Base-by-base conservation (phyloP, 306 rosid species). In the Sophora flavescens region DNA sequence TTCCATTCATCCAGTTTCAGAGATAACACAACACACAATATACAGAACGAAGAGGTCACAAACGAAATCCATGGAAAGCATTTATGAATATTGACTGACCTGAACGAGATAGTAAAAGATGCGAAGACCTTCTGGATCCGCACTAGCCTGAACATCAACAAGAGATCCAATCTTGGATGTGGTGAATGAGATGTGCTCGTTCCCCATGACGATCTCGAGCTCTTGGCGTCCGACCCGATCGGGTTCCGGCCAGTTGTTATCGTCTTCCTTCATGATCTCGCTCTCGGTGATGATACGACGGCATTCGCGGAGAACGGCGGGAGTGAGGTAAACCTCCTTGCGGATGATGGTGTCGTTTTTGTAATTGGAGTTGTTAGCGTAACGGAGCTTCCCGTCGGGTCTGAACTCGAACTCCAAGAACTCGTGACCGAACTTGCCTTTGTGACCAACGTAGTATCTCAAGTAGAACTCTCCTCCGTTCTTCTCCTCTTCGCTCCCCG, bases 241-340 rank as follows among this genome's bases (percentile, higher is more conserved):
- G 0, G 99, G 99, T 70, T 92, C 99, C 0, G 99, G 97, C 99
- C 99, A 95, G 84, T 91, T 93, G 89, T 87, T 88, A 72, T 95
- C 99, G 59, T 95, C 99, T 83, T 95, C 99, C 84, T 91, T 95
- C 97, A 92, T 86, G 69, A 95, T 92, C 99, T 95, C 99, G 81
- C 97, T 95, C 2, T 92, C 93, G 16, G 92, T 6, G 66, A 95
- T 92, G 79, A 95, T 89, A 9, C 97, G 97, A 41, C 97, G 97
- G 18, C 97, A 95, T 76, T 95, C 97, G 18, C 96, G 92, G 58
- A 95, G 80, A 38, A 92, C 97, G 28, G 97, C 96, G 7, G 99
- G 97, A 50, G 97, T 89, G 71, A 95, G 92, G 67, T 87, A 95
- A 78, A 92, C 93, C 86, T 95, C 97, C 85, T 95, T 95, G 80